Base-by-base conservation (phyloP, 2,329 filamentous ascomycete genomes). In the Shiraia sp. region DNA sequence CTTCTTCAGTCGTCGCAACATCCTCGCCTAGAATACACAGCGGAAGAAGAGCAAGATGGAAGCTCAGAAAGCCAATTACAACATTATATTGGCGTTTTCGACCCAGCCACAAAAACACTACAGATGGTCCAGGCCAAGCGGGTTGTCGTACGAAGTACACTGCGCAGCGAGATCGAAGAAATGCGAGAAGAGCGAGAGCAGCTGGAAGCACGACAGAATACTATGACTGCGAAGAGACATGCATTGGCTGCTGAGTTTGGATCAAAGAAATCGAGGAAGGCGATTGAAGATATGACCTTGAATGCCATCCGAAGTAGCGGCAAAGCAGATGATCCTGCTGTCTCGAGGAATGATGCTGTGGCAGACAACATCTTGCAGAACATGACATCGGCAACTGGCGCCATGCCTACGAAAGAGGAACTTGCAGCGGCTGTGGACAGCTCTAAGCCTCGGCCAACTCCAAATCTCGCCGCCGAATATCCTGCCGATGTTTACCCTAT, bases 231-330 rank as follows among this genome's bases (percentile, higher is more conserved):
- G 19, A 79, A 80, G 61, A 81, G 81, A 55, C 85, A 83, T 55
- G 81, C 85, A 2, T 81, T 95, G 10, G 87, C 87, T 28, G 79
- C 87, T 57, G 83, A 86, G 23, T 95, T 95, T 60, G 89, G 89
- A 66, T 92, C 88, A 17, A 90, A 88, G 74, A 92, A 91, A 71
- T 86, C 88, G 15, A 87, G 85, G 76, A 92, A 91, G 72, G 86
- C 82, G 1, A 82, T 93, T 54, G 76, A 79, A 19, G 80, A 84
- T 41, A 77, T 80, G 50, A 82, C 83, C 2, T 78, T 87, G 57
- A 90, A 91, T 61, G 86, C 86, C 13, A 89, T 92, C 54, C 62
- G 64, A 19, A 61, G 19, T 22, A 22, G 56, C 13, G 45, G 49
- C 34, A 52, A 51, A 10, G 45, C 45, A 22, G 49, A 48, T 15